Evolutionary conservation across 768 basidiomycete genomes (phyloP), one percentile per base, ranked within the genome.

Genomic region (Mycena olivaceomarginata): DNA sequence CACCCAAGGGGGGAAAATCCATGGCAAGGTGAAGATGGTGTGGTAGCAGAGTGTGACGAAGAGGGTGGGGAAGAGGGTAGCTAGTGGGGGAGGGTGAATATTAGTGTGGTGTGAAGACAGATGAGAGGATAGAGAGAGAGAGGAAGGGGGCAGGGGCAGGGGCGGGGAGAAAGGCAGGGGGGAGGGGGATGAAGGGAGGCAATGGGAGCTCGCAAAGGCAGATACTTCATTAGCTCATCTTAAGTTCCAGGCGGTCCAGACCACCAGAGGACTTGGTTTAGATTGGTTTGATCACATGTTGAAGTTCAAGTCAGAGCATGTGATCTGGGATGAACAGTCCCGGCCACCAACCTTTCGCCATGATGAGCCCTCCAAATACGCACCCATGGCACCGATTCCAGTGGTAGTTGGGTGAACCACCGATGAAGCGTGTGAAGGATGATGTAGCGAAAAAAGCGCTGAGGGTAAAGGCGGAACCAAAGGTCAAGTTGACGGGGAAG

Each of bases 11-110:
- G 89, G 70, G 53, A 77, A 64, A 57, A 74, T 59, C 67, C 73
- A 74, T 1, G 67, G 78, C 22, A 22, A 15, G 13, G 53, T 57
- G 62, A 94, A 97, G 2, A 90, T 87, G 0, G 97, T 96, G 81
- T 98, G 97, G 81, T 96, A 95, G 82, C 95, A 96, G 31, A 97
- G 84, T 15, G 93, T 93, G 20, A 97, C 89, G 65, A 93, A 90
- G 78, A 94, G 92, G 1, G 91, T 88, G 41, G 88, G 88, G 57
- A 93, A 87, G 10, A 91, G 87, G 80, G 72, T 93, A 86, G 37
- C 92, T 88, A n/a, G 31, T 4, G 31, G 87, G 12, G 91, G 87
- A 13, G 80, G 72, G 93, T 1, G 86, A 25, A 92, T 88, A 20
- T 89, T 91, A 1, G 85, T 80, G 77, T 86, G 86, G 22, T 88